These are phyloP conservation scores for Stagonosporopsis rhizophila DNA, from an alignment of 2,329 filamentous ascomycete genomes.

Conservation along the genomic window DNA sequence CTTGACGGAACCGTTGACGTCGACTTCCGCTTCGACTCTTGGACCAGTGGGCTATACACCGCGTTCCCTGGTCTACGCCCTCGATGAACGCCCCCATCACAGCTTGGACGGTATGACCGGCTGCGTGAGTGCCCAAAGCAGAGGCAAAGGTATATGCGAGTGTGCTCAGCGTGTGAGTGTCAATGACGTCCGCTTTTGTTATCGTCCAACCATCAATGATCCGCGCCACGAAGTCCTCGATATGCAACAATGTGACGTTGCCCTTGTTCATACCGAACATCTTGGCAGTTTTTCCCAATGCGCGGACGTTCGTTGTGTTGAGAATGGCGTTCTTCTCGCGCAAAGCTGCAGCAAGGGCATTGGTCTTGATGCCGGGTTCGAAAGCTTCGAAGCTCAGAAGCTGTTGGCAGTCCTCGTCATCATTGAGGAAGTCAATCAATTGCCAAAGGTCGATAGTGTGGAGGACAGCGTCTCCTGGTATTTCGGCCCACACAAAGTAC, in stretches of 20 bases:
- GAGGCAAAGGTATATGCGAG: slow-evolving; percentile 16
- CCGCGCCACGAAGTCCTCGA: slow-evolving; percentile 10
- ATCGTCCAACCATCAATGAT: slow-evolving; percentile 8
- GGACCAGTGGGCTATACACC: slow-evolving; percentile 1
- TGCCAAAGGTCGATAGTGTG: not conserved
- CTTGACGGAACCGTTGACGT: not conserved
- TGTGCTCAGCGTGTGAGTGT: not conserved
- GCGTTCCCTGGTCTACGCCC: slow-evolving; percentile 2
- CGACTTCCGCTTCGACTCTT: not conserved
- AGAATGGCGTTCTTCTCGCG: not conserved
- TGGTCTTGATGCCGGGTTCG: not conserved
- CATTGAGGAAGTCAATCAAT: not conserved
- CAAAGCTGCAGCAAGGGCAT: not conserved
- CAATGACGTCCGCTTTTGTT: not conserved
- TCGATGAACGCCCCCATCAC: slow-evolving; percentile 14
- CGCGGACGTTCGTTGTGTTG: not conserved
- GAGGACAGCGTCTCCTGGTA: not conserved
- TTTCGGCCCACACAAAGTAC: not conserved
- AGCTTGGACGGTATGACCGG: not conserved
- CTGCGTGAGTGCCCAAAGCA: not conserved
- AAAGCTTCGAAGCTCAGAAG: slow-evolving; percentile 3
- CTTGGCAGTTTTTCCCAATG: not conserved
- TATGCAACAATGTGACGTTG: not conserved
- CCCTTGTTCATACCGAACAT: slow-evolving; percentile 6
- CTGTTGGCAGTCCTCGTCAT: not conserved